These are phyloP conservation scores for Ambrosia artemisiifolia DNA, from an alignment of 129 eudicot genomes.

Conservation along the genomic window DNA sequence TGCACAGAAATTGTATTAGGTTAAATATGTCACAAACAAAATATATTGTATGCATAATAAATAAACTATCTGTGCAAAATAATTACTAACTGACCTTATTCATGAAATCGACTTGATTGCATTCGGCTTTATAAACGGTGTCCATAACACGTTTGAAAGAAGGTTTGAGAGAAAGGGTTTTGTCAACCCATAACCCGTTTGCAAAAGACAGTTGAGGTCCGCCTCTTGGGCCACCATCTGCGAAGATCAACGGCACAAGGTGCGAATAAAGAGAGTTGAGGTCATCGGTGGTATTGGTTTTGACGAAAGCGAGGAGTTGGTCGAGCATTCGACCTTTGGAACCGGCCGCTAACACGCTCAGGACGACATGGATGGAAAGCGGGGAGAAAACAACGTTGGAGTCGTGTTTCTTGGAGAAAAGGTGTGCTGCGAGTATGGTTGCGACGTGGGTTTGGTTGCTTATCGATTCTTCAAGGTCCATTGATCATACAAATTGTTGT, in stretches of 20 bases:
- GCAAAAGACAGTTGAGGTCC: constrained; percentile 58
- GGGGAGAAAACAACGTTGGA: constrained; percentile 18
- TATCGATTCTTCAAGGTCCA: constrained; percentile 14
- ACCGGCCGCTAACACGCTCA: constrained; percentile 58
- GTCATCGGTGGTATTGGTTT: constrained; percentile 39
- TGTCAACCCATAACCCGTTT: constrained; percentile 66
- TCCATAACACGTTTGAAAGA: constrained; percentile 41
- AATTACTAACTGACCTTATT: constrained; percentile 39
- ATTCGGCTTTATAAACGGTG: constrained; percentile 47
- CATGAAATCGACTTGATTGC: constrained; percentile 55
- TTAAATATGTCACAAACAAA: too few relatives aligned
- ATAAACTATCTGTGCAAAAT: too few relatives aligned
- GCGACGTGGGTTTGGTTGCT: constrained; percentile 34
- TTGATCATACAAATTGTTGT: too few relatives aligned
- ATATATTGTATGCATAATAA: too few relatives aligned
- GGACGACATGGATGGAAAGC: constrained; percentile 40
- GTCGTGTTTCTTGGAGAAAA: constrained; percentile 28
- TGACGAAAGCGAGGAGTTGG: constrained; percentile 53
- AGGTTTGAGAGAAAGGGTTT: constrained; percentile 37
- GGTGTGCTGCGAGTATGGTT: constrained; percentile 33
- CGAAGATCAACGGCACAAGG: constrained; percentile 36
- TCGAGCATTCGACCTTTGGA: constrained; percentile 46
- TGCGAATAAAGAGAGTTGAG: constrained; percentile 47
- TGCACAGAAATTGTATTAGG: too few relatives aligned
- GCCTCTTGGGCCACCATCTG: constrained; percentile 50